Evolutionary conservation across 2,329 filamentous ascomycete genomes (phyloP).

Genomic region (Stemphylium vesicarium): DNA sequence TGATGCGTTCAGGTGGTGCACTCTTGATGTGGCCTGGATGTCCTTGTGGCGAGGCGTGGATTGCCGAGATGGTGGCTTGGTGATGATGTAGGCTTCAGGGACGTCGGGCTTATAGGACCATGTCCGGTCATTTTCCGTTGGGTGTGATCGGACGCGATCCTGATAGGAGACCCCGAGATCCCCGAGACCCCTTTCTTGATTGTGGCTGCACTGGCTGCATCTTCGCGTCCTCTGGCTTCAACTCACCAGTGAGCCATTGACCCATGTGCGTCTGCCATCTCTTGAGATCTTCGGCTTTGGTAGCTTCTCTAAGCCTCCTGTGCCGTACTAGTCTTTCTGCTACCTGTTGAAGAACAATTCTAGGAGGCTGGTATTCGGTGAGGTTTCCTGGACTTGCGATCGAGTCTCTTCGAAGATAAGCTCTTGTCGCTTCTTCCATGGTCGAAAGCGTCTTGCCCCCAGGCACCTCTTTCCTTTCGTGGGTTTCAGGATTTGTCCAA

Average conservation of each 20-base stretch:
- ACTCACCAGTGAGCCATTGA: constrained; percentile 45
- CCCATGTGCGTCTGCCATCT: constrained; percentile 51
- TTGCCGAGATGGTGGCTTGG: neutral
- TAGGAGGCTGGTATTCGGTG: constrained; percentile 54
- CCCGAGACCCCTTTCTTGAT: constrained; percentile 13
- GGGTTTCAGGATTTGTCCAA: constrained; percentile 46
- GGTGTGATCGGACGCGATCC: constrained; percentile 7
- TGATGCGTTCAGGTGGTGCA: neutral
- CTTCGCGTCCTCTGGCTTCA: constrained; percentile 37
- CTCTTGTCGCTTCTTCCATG: constrained; percentile 53
- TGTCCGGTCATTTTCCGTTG: constrained; percentile 2
- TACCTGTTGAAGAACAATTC: constrained; percentile 53
- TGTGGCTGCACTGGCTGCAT: constrained; percentile 6
- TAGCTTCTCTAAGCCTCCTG: constrained; percentile 51
- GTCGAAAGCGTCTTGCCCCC: constrained; percentile 52
- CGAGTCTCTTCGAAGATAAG: constrained; percentile 48
- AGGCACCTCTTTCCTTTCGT: constrained; percentile 40
- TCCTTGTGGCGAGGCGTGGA: neutral
- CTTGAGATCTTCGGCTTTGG: constrained; percentile 38
- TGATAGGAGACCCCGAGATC: constrained; percentile 10
- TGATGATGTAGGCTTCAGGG: neutral
- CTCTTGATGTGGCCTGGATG: neutral
- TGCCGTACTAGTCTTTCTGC: constrained; percentile 58
- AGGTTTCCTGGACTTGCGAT: constrained; percentile 44
- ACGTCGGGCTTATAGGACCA: neutral